Conservation (phyloP, 2,329 filamentous ascomycete genomes). For the Aspergillus fructus region DNA sequence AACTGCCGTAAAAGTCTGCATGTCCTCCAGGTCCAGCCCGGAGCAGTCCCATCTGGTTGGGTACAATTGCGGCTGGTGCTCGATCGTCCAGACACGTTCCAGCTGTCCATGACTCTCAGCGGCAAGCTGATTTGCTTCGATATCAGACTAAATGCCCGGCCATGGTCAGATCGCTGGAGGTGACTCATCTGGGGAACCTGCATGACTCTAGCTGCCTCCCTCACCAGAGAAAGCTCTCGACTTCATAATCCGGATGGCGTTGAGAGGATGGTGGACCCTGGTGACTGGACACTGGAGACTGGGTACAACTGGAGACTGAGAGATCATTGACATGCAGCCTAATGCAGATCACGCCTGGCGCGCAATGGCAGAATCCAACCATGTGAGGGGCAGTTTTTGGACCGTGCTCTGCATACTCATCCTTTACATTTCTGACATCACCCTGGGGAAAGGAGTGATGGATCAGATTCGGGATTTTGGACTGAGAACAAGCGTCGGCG, state of each 20-base stretch:
- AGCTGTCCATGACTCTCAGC: slow-evolving; percentile 5
- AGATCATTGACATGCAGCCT: slow-evolving; percentile 16
- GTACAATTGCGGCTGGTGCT: slow-evolving; percentile 5
- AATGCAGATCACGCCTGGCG: slow-evolving; percentile 13
- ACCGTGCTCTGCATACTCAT: slow-evolving; percentile 18
- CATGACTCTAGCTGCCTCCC: neutral
- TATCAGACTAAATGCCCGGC: neutral
- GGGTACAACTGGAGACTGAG: neutral
- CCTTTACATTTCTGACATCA: slow-evolving; percentile 5
- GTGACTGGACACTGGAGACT: neutral
- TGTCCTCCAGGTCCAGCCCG: neutral
- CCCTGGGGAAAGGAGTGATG: neutral
- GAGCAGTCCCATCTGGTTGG: neutral
- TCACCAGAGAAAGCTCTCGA: neutral
- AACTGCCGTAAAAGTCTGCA: neutral
- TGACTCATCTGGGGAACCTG: slow-evolving; percentile 2
- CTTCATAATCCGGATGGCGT: neutral
- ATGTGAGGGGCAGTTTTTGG: slow-evolving; percentile 19
- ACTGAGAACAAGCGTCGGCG: neutral
- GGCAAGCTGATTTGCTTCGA: slow-evolving; percentile 2
- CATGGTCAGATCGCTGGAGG: neutral
- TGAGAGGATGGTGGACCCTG: neutral
- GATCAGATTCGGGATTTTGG: neutral
- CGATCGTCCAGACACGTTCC: slow-evolving; percentile 1
- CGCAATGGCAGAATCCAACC: slow-evolving; percentile 2